phyloP scores from a whole-genome alignment of 2,329 filamentous ascomycete genomes.

The Thermothelomyces thermophilus region DNA sequence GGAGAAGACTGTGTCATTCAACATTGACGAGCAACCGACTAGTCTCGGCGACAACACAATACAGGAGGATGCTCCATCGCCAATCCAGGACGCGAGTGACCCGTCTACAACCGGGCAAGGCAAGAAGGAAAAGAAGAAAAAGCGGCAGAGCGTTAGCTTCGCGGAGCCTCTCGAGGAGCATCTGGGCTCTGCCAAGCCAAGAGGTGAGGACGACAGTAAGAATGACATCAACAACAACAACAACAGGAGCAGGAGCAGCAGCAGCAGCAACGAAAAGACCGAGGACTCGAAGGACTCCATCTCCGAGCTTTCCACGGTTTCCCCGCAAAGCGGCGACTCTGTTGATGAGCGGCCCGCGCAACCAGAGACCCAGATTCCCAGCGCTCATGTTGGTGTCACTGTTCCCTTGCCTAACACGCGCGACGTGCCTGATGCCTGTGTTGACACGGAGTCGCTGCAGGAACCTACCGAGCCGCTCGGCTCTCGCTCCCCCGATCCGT shows the following conservation, averaged over 20 bases:
- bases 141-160: slow-evolving; percentile 22
- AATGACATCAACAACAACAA: too few relatives aligned
- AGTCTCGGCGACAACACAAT: background rate
- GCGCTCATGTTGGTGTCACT: slow-evolving; percentile 16
- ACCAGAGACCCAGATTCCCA: slow-evolving; percentile 9
- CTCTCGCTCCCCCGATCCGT: slow-evolving; percentile 1
- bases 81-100: slow-evolving; percentile 9
- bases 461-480: slow-evolving; percentile 4
- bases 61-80: background rate
- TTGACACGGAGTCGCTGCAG: slow-evolving; percentile 16
- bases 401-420: slow-evolving; percentile 6
- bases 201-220: slow-evolving; percentile 20
- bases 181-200: slow-evolving; percentile 9
- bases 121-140: slow-evolving; percentile 32
- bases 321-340: slow-evolving; percentile 8
- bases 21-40: background rate
- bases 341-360: slow-evolving; percentile 6
- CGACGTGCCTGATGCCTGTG: slow-evolving; percentile 5
- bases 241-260: too few relatives aligned
- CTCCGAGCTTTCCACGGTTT: slow-evolving; percentile 11
- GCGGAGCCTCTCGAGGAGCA: slow-evolving; percentile 20
- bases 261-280: slow-evolving; percentile 7
- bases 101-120: slow-evolving; percentile 20
- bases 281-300: slow-evolving; percentile 14
- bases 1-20: background rate